Evolutionary conservation across 768 basidiomycete species (phyloP).

Genomic region (Amanita pseudoporphyria): DNA sequence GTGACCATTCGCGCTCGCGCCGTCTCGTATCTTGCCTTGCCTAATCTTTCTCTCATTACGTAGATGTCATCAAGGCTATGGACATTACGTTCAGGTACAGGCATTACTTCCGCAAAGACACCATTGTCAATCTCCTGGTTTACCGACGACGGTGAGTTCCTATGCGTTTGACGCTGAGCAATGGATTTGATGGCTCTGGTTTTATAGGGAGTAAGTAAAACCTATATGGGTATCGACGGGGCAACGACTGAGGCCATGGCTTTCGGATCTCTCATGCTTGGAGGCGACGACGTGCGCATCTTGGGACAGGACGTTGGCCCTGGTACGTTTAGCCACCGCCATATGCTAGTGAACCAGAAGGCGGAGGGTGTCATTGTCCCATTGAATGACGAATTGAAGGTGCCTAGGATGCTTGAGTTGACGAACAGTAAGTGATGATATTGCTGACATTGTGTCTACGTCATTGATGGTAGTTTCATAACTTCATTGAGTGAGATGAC

Average conservation of each 20-base stretch:
- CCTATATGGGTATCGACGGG: constrained; percentile 63
- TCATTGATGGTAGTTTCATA: constrained; percentile 17
- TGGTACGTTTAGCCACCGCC: constrained; percentile 83
- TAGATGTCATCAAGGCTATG: constrained; percentile 79
- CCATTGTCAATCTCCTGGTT: constrained; percentile 85
- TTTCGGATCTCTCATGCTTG: constrained; percentile 76
- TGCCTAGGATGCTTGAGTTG: constrained; percentile 64
- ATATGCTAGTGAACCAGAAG: constrained; percentile 88
- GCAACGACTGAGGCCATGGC: constrained; percentile 89
- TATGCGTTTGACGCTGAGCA: not conserved
- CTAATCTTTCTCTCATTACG: not conserved
- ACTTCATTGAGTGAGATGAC: constrained; percentile 87
- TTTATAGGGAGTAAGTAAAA: constrained; percentile 28
- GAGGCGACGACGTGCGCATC: constrained; percentile 78
- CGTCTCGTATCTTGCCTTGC: not conserved
- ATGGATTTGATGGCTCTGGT: not conserved
- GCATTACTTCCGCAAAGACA: constrained; percentile 83
- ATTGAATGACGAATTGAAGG: constrained; percentile 58
- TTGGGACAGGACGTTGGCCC: constrained; percentile 91
- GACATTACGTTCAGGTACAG: constrained; percentile 85
- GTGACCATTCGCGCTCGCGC: constrained; percentile 20
- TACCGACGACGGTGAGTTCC: constrained; percentile 66
- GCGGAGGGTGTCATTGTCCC: constrained; percentile 76
- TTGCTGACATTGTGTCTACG: not conserved
- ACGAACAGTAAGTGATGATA: constrained; percentile 63